Percentiles rank a stretch among this genome's conserved stretches.
phyloP scores from a whole-genome alignment of 2,329 filamentous ascomycete species.

The Nannizzia gypsea region DNA sequence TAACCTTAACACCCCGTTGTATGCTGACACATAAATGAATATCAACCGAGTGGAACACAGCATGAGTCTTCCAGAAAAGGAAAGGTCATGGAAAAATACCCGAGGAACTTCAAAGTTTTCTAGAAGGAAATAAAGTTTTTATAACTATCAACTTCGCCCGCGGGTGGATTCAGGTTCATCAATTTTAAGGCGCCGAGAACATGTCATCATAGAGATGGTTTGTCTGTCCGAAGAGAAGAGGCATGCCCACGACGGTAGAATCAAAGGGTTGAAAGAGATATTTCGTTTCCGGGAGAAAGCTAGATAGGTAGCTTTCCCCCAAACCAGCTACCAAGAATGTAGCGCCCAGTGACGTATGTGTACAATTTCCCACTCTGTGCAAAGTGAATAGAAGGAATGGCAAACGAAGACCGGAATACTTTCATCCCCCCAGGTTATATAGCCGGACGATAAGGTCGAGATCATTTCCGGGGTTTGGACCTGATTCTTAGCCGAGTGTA shows the following conservation, averaged over 20 bases:
- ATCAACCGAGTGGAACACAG: background rate
- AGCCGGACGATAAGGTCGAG: background rate
- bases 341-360: background rate
- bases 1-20: too few species aligned
- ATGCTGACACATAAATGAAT: background rate
- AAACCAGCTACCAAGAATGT: background rate
- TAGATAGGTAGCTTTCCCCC: background rate
- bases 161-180: background rate
- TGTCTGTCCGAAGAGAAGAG: too few species aligned
- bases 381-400: background rate
- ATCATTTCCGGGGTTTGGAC: background rate
- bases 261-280: background rate
- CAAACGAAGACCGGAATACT: background rate
- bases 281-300: background rate
- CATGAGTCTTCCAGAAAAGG: background rate
- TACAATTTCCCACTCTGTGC: background rate
- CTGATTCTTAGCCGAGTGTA: background rate
- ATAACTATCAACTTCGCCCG: background rate
- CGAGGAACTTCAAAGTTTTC: background rate
- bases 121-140: background rate
- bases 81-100: background rate
- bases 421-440: background rate
- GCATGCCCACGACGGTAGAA: background rate
- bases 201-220: background rate
- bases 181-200: background rate